phyloP scores from a whole-genome alignment of 345 rosid species.

The Tarenaya hassleriana region DNA sequence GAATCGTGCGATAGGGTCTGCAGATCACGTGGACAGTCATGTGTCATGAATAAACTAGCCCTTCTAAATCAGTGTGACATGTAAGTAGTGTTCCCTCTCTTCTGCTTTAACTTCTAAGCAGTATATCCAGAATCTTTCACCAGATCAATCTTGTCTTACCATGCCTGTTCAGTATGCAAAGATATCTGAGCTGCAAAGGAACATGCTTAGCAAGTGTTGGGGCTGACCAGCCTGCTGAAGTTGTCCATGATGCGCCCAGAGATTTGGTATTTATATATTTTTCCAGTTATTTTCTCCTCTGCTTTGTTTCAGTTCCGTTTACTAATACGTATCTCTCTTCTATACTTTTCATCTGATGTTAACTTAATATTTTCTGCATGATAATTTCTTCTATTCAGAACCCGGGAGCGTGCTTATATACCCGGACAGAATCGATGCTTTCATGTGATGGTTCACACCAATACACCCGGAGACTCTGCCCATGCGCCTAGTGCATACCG shows the following conservation, averaged over 20 bases:
- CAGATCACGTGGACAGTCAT: constrained; percentile 72
- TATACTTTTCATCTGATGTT: constrained; percentile 2
- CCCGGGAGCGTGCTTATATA: constrained; percentile 87
- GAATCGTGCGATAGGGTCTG: constrained; percentile 84
- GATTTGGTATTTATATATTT: constrained; percentile 48
- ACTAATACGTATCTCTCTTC: constrained; percentile 1
- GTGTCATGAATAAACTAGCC: constrained; percentile 76
- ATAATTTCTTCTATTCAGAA: constrained; percentile 39
- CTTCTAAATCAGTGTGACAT: constrained; percentile 80
- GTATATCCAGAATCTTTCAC: no score
- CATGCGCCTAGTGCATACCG: constrained; percentile 57
- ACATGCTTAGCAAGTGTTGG: constrained; percentile 78
- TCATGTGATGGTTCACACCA: constrained; percentile 85
- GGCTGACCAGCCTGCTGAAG: constrained; percentile 93
- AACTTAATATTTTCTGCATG: constrained; percentile 16
- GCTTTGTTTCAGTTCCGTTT: neutral
- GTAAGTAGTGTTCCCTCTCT: constrained; percentile 35
- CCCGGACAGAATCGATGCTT: constrained; percentile 56
- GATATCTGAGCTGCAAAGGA: constrained; percentile 84
- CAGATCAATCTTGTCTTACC: neutral
- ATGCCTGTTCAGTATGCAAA: constrained; percentile 51
- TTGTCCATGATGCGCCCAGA: constrained; percentile 79
- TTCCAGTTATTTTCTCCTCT: neutral
- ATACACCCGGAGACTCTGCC: constrained; percentile 82
- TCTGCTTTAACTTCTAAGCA: constrained; percentile 1